Base-by-base conservation (phyloP, 2,329 filamentous ascomycete species). In the Phaeosphaeriaceae sp. region DNA sequence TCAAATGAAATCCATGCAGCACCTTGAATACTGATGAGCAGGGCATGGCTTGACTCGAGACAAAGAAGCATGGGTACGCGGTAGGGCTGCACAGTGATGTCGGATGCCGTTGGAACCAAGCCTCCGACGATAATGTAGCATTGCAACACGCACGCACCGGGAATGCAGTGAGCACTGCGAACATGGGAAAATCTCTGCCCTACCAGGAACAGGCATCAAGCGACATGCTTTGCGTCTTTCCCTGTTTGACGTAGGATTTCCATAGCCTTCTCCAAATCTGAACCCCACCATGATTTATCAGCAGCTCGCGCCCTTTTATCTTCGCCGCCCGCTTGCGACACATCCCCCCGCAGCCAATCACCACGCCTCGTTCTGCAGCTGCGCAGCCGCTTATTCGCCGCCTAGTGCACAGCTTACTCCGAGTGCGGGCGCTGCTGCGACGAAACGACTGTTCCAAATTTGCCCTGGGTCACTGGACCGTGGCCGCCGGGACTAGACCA, bases 201-300 rank as follows among this genome's bases (percentile, higher is more conserved):
- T 63, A 54, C 58, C 62, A 68, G 66, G 66, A 63, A 68, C 66
- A 62, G 58, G 58, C 22, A 44, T 23, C 9, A 40, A 40, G 52
- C 52, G 49, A 65, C 61, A 48, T 56, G 55, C 58, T 52, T 59
- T 53, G 48, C 52, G 21, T 15, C 49, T 35, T 47, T 9, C 22
- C 49, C 19, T 23, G 5, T 22, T 35, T 15, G 48, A 32, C 22
- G 28, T 15, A 35, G 49, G 40, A 48, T 44, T 67, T 68, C 66
- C 60, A 66, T 50, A 53, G 63, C 59, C 55, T 70, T 70, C 68
- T 65, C 30, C 35, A 40, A 40, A 40, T 4, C 35, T 17, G 15
- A 65, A 65, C 63, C 68, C 67, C 67, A 65, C 65, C 60, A 62
- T 70, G 64, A 69, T 66, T 66, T 60, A 68, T 67, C 61, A 66